Evolutionary conservation across 2,329 filamentous ascomycete genomes (phyloP).

Genomic region (Coccinonectria pachysandricola): DNA sequence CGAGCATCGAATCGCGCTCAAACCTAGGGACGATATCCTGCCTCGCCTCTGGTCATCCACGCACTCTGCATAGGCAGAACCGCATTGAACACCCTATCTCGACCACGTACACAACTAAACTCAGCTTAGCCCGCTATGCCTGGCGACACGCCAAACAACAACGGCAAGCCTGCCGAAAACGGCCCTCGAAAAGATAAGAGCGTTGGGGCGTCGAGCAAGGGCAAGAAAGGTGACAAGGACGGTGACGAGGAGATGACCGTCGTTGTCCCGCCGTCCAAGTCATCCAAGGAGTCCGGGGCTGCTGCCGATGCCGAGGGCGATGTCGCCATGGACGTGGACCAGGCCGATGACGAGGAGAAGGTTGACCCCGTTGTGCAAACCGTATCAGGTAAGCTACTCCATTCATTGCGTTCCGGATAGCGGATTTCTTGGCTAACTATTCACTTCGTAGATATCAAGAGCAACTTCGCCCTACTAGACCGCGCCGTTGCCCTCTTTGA

Average conservation of each 20-base stretch:
- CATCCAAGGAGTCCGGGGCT: constrained; percentile 44
- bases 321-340: constrained; percentile 55
- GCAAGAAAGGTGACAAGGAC: constrained; percentile 54
- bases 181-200: constrained; percentile 49
- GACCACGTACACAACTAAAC: constrained; percentile 5
- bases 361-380: constrained; percentile 51
- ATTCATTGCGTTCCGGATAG: too few species aligned
- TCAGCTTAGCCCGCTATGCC: constrained; percentile 49
- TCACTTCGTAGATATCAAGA: constrained; percentile 92
- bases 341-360: constrained; percentile 44
- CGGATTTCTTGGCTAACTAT: too few species aligned
- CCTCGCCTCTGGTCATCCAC: constrained; percentile 12
- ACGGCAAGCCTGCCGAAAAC: constrained; percentile 61
- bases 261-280: constrained; percentile 65
- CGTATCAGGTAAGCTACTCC: constrained; percentile 42
- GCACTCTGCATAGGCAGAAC: constrained; percentile 8
- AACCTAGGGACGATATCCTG: constrained; percentile 9
- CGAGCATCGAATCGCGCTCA: constrained; percentile 18
- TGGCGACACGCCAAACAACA: constrained; percentile 62
- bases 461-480: constrained; percentile 85
- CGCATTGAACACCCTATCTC: constrained; percentile 1
- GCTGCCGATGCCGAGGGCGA: constrained; percentile 57
- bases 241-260: constrained; percentile 74
- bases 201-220: constrained; percentile 55
- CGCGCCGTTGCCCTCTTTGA: constrained; percentile 90